Base-by-base conservation (phyloP, 2,329 filamentous ascomycete genomes). In the Fusarium oxysporum region DNA sequence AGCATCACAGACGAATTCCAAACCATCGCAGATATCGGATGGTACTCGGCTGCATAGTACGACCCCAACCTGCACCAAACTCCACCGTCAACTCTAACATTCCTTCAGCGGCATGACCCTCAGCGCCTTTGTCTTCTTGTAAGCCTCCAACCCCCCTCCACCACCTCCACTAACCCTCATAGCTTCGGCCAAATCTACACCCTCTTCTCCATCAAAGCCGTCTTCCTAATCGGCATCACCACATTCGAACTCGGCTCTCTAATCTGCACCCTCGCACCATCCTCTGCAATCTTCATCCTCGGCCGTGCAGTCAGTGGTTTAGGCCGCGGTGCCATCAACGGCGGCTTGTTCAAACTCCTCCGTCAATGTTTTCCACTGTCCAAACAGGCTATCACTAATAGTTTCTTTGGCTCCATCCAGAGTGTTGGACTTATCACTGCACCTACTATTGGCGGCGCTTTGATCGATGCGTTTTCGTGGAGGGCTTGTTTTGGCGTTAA, bases 271-370 rank as follows among this genome's bases (percentile, higher is more conserved):
- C 63, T 80, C 1, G 82, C 82, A 4, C 79, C 82, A 0, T 79
- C 70, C 4, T 83, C 82, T 0, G 74, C 78, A 2, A 66, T 77
- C 25, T 80, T 84, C 32, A 81, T 84, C 32, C 68, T 82, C 21
- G 82, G 82, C 3, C 80, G 82, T 2, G 82, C 82, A 6, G 65
- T 83, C 8, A 80, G 78, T 11, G 82, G 82, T 17, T 65, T 83
- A 11, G 82, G 82, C 2, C 72, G 75, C 2, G 76, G 76, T 1
- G 75, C 72, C 8, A 66, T 77, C 9, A 77, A 77, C 8, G 76
- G 76, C 1, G 76, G 76, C 5, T 13, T 77, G 21, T 72, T 77
- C 13, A 77, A 77, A 41, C 74, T 77, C 3, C 37, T 77, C 2
- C 72, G 74, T 0, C 70, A 76, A 37, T 75, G 68, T 12, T 77